Base-by-base conservation (phyloP, 345 rosid species). In the Lumnitzera littorea region DNA sequence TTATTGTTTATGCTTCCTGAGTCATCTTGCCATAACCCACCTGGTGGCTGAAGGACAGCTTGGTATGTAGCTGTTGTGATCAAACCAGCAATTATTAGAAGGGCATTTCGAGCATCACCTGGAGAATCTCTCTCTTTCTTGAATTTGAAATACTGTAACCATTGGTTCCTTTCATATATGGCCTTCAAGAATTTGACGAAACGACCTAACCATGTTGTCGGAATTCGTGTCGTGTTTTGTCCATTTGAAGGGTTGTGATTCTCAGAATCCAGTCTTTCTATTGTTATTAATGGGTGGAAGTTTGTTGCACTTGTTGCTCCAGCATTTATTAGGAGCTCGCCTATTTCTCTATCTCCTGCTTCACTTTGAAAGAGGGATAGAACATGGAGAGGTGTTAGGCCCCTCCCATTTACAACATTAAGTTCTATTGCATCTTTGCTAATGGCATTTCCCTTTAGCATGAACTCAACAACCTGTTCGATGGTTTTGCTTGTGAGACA, bases 331-430 rank as follows among this genome's bases (percentile, higher is more conserved):
- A 77, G 70, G 5, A 77, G 62, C 16, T 73, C 54, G 13, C 29
- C 50, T 46, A 77, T 70, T 57, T 73, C 63, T 8, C 53, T 12
- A 27, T 67, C 75, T 53, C 70, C 73, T 29, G 73, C 67, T 58
- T 70, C 78, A 64, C 12, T 60, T 64, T 59, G 61, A 51, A 63
- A 14, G 13, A 62, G 4, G 50, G 51, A 53, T 16, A 77, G 66
- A 41, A 67, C 3, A 57, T 67, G 76, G 25, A 67, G 52, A 24
- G 73, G 60, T 55, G 73, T 77, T 15, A 58, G 58, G 13, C 81
- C 78, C 5, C 64, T 65, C 7, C 56, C 48, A 62, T 70, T 73
- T 48, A 58, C 20, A 31, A 74, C 46, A 58, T 70, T 70, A 31
- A 73, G 61, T 43, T 76, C 68, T 49, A 70, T 43, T 13, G 11